phyloP scores from a whole-genome alignment of 2,329 filamentous ascomycete species.

The Colletotrichum tropicale region DNA sequence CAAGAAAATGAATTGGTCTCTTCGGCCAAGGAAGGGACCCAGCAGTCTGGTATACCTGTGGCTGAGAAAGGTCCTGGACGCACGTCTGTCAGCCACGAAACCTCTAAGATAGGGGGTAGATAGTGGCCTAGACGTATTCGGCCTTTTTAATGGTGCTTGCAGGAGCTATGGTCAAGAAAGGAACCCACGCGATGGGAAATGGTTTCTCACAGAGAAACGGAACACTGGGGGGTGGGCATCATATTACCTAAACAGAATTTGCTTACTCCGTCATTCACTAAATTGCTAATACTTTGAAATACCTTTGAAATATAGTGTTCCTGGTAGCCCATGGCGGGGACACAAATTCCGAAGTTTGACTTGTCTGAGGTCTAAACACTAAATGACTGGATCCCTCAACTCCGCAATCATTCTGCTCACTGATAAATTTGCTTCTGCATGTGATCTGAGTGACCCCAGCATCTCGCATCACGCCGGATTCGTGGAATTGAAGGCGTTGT shows the following conservation, averaged over 20 bases:
- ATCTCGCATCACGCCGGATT: not conserved
- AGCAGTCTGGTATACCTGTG: not conserved
- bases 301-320: not conserved
- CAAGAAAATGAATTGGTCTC: not conserved
- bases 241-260: not conserved
- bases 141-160: not conserved
- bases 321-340: not conserved
- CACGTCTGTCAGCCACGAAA: not conserved
- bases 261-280: accelerated
- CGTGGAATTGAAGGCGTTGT: not conserved
- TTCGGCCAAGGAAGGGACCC: not conserved
- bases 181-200: not conserved
- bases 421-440: not conserved
- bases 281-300: not conserved
- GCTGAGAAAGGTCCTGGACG: not conserved
- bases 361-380: no score
- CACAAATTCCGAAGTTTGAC: no score
- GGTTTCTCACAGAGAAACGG: not conserved
- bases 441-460: not conserved
- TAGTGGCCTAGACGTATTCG: not conserved
- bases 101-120: not conserved
- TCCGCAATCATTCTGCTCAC: not conserved
- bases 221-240: not conserved
- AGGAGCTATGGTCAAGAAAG: not conserved
- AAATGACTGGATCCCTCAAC: not conserved